These are phyloP conservation scores for Platanus orientalis DNA, from an alignment of 164 flowering plant genomes.

Conservation along the genomic window DNA sequence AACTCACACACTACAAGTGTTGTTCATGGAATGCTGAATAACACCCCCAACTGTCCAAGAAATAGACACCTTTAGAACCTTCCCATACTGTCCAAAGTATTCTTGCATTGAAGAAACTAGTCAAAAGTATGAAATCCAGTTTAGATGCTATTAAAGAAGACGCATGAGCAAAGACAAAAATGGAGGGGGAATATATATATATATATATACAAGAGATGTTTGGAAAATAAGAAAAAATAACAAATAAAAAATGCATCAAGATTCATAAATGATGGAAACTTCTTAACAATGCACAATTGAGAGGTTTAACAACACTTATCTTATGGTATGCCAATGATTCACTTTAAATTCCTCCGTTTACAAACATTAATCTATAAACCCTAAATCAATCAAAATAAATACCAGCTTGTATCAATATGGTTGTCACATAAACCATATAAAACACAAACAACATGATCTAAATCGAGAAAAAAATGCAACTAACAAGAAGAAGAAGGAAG, in stretches of 20 bases:
- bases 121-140: constrained; percentile 5
- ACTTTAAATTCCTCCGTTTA: too few relatives aligned
- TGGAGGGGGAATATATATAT: constrained; percentile 74
- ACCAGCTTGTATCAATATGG: neutral
- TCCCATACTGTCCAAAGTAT: constrained; percentile 96
- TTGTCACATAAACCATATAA: neutral
- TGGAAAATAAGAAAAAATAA: too few relatives aligned
- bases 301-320: too few relatives aligned
- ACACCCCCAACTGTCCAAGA: constrained; percentile 84
- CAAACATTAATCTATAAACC: too few relatives aligned
- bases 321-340: too few relatives aligned
- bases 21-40: constrained; percentile 79
- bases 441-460: neutral
- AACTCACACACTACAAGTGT: constrained; percentile 97
- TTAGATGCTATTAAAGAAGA: too few relatives aligned
- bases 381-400: neutral
- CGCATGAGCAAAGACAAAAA: too few relatives aligned
- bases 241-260: too few relatives aligned
- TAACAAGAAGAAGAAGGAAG: too few relatives aligned
- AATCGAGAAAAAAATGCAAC: neutral
- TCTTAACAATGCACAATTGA: too few relatives aligned
- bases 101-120: constrained; percentile 88
- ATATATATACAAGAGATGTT: too few relatives aligned
- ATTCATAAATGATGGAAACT: too few relatives aligned
- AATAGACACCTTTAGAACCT: constrained; percentile 86